Base-by-base conservation (phyloP, 2,329 filamentous ascomycete species). In the Tolypocladium pustulatum region DNA sequence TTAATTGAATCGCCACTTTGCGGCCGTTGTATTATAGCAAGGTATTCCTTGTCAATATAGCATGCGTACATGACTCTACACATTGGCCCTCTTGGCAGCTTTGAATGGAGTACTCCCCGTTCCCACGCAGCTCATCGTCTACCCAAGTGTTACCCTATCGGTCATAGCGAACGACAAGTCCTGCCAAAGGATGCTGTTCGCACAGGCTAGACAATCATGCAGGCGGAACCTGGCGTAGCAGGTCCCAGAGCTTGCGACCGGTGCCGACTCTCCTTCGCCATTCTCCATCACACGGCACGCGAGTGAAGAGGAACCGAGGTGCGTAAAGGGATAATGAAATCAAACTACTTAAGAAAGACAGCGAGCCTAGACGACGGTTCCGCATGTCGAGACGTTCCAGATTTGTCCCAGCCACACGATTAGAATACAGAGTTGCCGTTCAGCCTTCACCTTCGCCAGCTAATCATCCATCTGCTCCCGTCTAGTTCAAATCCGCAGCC, bases 361-460 rank as follows among this genome's bases (percentile, higher is more conserved):
- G 68, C 66, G 63, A 68, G 63, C 66, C 65, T 65, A 63, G 65
- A 68, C 65, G 62, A 63, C 65, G 64, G 65, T 61, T 62, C 65
- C 63, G 61, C 62, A 62, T 65, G 65, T 60, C 64, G 68, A 70
- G 68, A 71, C 68, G 64, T 69, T 65, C 64, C 68, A 60, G 69
- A 65, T 63, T 62, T 61, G 66, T 67, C 69, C 68, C 68, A 66
- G 64, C 65, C 67, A 67, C 67, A 66, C 66, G 63, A 67, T 67
- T 73, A 73, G 72, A 73, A 73, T 75, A 74, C 71, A 74, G 67
- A 71, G 66, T 67, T 68, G 66, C 66, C 67, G 64, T 68, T 71
- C 65, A 63, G 64, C 63, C 61, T 59, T 61, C 62, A 57, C 55
- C 52, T 32, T 17, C 57, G 54, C 56, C 62, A 63, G 63, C 64